Evolutionary conservation across 768 basidiomycete species (phyloP).

Genomic region (Psilocybe tampanensis): DNA sequence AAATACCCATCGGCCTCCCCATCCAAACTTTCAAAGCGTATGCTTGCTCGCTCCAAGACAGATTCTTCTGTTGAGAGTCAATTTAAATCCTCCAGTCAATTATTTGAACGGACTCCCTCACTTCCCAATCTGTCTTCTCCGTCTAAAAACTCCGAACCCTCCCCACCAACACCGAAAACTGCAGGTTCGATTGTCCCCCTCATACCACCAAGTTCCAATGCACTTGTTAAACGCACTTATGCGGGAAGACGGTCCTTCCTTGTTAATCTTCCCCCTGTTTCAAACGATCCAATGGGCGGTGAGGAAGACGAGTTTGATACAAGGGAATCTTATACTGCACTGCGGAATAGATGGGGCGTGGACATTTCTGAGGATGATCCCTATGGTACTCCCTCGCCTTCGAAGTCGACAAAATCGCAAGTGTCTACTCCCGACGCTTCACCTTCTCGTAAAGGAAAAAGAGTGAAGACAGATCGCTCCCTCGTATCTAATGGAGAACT

Average conservation of each 20-base stretch:
- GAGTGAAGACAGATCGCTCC: conserved; percentile 30
- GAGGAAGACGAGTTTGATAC: conserved; percentile 49
- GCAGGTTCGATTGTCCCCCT: conserved; percentile 25
- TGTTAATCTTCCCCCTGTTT: conserved; percentile 51
- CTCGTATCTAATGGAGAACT: conserved; percentile 64
- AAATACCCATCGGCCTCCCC: conserved; percentile 33
- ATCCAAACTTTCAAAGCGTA: conserved; percentile 61
- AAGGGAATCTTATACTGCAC: conserved; percentile 75
- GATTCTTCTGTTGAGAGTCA: conserved; percentile 51
- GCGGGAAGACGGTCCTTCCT: conserved; percentile 82
- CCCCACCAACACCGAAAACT: conserved; percentile 23
- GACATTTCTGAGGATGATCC: conserved; percentile 79
- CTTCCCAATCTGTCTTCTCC: conserved; percentile 36
- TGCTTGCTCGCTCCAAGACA: conserved; percentile 71
- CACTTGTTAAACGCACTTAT: conserved; percentile 62
- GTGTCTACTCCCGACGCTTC: conserved; percentile 36
- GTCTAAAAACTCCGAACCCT: conserved; percentile 17
- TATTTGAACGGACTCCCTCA: conserved; percentile 37
- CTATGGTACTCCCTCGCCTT: conserved; percentile 31
- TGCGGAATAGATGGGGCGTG: conserved; percentile 81
- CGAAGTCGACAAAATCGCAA: conserved; percentile 29
- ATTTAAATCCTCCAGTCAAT: conserved; percentile 3
- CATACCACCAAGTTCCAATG: conserved; percentile 28
- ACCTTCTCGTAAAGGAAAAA: conserved; percentile 35
- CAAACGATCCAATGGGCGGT: conserved; percentile 17